Base-by-base conservation (phyloP, 2,329 filamentous ascomycete species). In the Neonectria coccinea region DNA sequence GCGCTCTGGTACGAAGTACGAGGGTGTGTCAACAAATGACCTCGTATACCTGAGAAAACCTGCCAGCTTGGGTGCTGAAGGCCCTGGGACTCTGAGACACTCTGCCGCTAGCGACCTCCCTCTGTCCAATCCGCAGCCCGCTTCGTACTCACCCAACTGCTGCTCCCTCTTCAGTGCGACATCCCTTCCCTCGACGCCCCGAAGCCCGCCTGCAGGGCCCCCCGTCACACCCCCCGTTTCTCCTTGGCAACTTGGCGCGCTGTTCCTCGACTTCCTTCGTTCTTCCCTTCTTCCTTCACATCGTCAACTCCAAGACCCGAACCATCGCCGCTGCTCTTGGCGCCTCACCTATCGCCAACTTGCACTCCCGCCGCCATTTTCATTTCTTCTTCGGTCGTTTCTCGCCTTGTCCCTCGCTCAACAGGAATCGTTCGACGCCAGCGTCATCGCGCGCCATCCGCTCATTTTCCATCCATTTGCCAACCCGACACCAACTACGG, bases 221-320 rank as follows among this genome's bases (percentile, higher is more conserved):
- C 66, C 48, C 39, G 47, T 52, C 51, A 41, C 55, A 47, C 65
- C 18, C 18, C 60, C 65, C 52, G 66, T 73, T 63, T 62, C 56
- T 72, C 65, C 70, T 72, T 73, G 70, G 69, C 70, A 69, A 67
- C 63, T 69, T 67, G 67, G 65, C 67, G 48, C 62, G 54, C 57
- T 56, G 47, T 52, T 55, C 67, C 59, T 67, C 61, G 36, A n/a
- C 51, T 45, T 59, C 44, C 56, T 51, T 44, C 53, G 44, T 50
- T 59, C 63, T 63, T 69, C 48, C 59, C 65, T 66, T 66, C 56
- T 65, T 65, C 71, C 31, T 56, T 56, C 50, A 39, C 56, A 72
- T 69, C 29, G 48, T n/a, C 69, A 73, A 68, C 70, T 52, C 56
- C 56, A 73, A 59, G 52, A 59, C 56, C 51, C 63, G 10, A 67